Percentiles rank a stretch among this genome's conserved stretches.
Conservation (phyloP, 805 yeast species). For the Lipomyces sp. region DNA sequence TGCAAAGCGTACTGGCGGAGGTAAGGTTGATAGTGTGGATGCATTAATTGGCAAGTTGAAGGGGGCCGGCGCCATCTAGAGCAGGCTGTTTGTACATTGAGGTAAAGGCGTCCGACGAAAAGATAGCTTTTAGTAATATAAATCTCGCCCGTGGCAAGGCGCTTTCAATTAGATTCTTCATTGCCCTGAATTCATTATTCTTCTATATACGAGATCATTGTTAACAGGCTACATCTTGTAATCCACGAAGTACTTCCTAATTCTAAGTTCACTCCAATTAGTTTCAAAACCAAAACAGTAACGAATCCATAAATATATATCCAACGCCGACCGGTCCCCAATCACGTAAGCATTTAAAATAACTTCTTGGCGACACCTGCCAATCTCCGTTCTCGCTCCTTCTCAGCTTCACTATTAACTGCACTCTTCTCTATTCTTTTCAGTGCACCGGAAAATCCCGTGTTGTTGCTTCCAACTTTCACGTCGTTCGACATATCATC, state of each 20-base stretch:
- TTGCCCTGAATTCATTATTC: too few relatives aligned
- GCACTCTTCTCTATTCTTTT: slow-evolving; percentile 9
- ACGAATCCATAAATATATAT: background rate
- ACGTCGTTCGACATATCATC: slow-evolving; percentile 1
- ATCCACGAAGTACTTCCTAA: too few relatives aligned
- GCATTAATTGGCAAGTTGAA: slow-evolving; percentile 80
- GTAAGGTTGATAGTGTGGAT: slow-evolving; percentile 78
- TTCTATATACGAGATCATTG: too few relatives aligned
- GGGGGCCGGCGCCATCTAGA: slow-evolving; percentile 68
- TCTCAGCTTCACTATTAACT: slow-evolving; percentile 4
- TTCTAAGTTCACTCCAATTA: too few relatives aligned
- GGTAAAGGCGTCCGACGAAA: background rate
- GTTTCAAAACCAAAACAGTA: too few relatives aligned
- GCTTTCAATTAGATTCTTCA: too few relatives aligned
- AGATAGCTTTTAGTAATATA: background rate
- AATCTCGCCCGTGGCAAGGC: background rate
- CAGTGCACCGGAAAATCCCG: slow-evolving; percentile 3
- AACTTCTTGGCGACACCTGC: slow-evolving; percentile 20
- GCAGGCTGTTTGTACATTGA: background rate
- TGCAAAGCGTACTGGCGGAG: slow-evolving; percentile 77
- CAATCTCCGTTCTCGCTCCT: slow-evolving; percentile 11
- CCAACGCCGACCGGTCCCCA: background rate
- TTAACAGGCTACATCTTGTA: too few relatives aligned
- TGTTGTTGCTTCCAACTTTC: slow-evolving; percentile 17
- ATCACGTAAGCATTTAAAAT: background rate